Evolutionary conservation across 169 alveolate species (phyloP), one percentile per base, ranked within the genome.

Genomic region (Cryptosporidium ubiquitum): DNA sequence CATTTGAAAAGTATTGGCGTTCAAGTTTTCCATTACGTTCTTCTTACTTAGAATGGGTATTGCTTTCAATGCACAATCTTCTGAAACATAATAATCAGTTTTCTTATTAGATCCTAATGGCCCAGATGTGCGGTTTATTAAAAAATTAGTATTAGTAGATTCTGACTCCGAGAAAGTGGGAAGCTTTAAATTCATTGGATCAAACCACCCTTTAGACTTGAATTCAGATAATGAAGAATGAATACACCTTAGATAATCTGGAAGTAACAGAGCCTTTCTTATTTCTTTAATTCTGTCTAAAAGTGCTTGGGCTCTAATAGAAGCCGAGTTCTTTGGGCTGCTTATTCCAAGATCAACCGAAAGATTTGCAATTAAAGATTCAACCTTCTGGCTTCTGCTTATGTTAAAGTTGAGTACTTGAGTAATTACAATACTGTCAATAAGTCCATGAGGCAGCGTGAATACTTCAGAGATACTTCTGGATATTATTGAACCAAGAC

Each of bases 391-490:
- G 20, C 52, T 16, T 18, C 49, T 64, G 16, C 39, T 61, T 10
- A 47, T 23, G 26, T 79, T 79, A 61, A 79, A 79, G 20, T 23
- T 33, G 66, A 79, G 68, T 7, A 64, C 89, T 29, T 79, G 68
- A 20, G 51, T 79, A 23, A 79, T 58, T 7, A 79, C 79, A 18
- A 79, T 57, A 64, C 79, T 37, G 69, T 79, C 89, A n/a, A 79
- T 64, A 10, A 79, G 35, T 16, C 89, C 89, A 42, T 79, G 89
- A 16, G 89, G 89, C n/a, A 79, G 58, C 10, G 79, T 42, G 40
- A 79, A 79, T 40, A 79, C 75, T 29, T 79, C 89, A 10, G 89
- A 79, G n/a, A 79, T 40, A 61, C 89, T 79, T 39, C 89, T 79
- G 20, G 89, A 23, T 26, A 79, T n/a, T 18, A 79, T 40, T 37